Base-by-base conservation (phyloP, 305 asterid genomes). In the Fraxinus latifolia region DNA sequence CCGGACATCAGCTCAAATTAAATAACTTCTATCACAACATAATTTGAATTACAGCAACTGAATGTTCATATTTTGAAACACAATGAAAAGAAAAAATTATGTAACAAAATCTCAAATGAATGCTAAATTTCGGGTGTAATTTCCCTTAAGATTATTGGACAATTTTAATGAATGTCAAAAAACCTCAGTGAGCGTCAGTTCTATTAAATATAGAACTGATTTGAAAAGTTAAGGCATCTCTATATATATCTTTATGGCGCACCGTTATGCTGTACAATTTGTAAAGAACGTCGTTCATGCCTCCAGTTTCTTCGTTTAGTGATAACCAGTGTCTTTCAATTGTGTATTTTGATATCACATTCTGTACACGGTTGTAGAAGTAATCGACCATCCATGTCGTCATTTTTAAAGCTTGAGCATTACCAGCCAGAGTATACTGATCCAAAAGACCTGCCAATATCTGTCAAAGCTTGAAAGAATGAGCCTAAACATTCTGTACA, bases 261-360 rank as follows among this genome's bases (percentile, higher is more conserved):
- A 95, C 99, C 89, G 98, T 94, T 80, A 94, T 82, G 79, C 82
- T 85, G 90, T 91, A 91, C 58, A 95, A 74, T 83, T 77, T 89
- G 87, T 95, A 95, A 55, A 95, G 96, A 44, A 92, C 90, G 42
- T 95, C 99, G 65, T 95, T 95, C 99, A 95, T 95, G 88, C 99
- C 99, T 55, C 98, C 98, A 8, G 91, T 84, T 88, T 95, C 99
- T 86, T 94, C 97, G 21, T 95, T 95, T 67, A 94, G 81, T 4
- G 93, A 83, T 3, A 62, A 12, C 93, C 95, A 95, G 19, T 95
- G 99, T 81, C 94, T 85, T 85, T 89, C 91, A 74, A 95, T 84
- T 0, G 95, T 89, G 89, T 93, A 85, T 37, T 88, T 90, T 11
- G 82, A 58, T 37, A 95, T 89, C 62, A 94, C 98, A 79, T 89